Evolutionary conservation across 1,139 yeast species (phyloP).

Genomic region (Lodderomyces theae): DNA sequence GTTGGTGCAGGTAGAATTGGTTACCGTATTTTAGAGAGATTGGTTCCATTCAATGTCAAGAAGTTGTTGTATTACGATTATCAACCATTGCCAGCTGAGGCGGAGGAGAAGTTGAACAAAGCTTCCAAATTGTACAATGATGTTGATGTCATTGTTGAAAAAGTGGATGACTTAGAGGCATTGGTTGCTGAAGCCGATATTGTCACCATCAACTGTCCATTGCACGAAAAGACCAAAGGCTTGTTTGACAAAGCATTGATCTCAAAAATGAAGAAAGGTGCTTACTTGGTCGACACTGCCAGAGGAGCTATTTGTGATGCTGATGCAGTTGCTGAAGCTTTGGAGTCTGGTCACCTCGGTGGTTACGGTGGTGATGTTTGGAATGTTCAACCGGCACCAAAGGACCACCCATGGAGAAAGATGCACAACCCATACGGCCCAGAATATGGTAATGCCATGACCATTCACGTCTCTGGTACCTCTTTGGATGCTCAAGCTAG

Average conservation of each 20-base stretch:
- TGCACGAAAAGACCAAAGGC: conserved; percentile 68
- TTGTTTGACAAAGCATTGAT: conserved; percentile 65
- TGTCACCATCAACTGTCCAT: conserved; percentile 76
- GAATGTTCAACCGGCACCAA: conserved; percentile 79
- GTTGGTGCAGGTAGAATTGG: conserved; percentile 87
- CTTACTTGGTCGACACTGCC: conserved; percentile 80
- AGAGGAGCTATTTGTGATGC: conserved; percentile 78
- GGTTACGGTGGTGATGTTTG: conserved; percentile 86
- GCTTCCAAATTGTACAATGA: conserved; percentile 40
- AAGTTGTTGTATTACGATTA: conserved; percentile 74
- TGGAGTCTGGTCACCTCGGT: conserved; percentile 62
- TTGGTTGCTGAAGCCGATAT: conserved; percentile 68
- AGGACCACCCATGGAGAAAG: conserved; percentile 72
- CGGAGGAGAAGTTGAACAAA: conserved; percentile 49
- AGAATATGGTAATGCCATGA: conserved; percentile 69
- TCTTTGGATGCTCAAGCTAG: conserved; percentile 77
- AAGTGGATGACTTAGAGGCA: conserved; percentile 64
- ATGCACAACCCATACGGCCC: conserved; percentile 65
- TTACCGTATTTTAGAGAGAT: conserved; percentile 68
- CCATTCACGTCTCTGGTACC: conserved; percentile 80
- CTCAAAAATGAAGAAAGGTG: conserved; percentile 72
- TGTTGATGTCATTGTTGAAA: conserved; percentile 44
- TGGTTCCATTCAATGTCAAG: conserved; percentile 72
- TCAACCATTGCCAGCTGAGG: conserved; percentile 61
- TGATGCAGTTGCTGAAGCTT: conserved; percentile 74